Evolutionary conservation across 192 early-diverging fungal species (phyloP).

Genomic region (Backusella tarrabulga): DNA sequence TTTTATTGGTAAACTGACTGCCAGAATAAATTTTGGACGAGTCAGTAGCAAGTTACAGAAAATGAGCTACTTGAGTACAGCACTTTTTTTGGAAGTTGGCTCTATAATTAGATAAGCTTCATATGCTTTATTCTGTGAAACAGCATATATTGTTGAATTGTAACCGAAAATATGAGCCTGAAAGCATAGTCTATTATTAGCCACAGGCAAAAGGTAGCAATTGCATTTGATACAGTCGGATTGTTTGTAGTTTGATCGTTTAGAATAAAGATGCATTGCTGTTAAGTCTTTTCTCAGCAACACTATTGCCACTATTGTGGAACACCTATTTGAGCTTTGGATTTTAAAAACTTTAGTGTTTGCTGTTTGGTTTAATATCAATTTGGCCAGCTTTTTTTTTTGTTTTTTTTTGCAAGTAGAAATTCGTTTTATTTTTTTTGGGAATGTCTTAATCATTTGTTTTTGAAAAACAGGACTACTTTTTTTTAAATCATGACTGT

Average conservation of each 20-base stretch:
- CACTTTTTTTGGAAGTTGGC: background rate
- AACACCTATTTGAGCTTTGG: too few relatives aligned
- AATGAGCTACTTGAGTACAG: background rate
- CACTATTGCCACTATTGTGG: too few relatives aligned
- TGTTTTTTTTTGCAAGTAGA: background rate
- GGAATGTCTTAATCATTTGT: background rate
- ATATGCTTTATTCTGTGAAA: background rate
- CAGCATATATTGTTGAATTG: background rate
- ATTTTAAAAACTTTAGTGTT: too few relatives aligned
- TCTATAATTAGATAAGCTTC: background rate
- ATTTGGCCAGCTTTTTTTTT: too few relatives aligned
- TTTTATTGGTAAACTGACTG: too few relatives aligned
- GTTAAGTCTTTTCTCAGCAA: too few relatives aligned
- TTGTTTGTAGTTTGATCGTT: too few relatives aligned
- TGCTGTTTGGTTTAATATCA: too few relatives aligned
- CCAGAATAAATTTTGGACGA: background rate
- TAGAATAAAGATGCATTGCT: too few relatives aligned
- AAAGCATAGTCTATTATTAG: too few relatives aligned
- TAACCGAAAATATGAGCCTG: background rate
- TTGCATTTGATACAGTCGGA: too few relatives aligned
- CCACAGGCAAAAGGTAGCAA: too few relatives aligned
- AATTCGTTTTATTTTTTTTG: background rate
- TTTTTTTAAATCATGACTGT: background rate
- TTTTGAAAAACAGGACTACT: background rate
- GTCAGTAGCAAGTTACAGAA: background rate